phyloP scores from a whole-genome alignment of 352 stramenopile genomes.

The Pythium dissimile region DNA sequence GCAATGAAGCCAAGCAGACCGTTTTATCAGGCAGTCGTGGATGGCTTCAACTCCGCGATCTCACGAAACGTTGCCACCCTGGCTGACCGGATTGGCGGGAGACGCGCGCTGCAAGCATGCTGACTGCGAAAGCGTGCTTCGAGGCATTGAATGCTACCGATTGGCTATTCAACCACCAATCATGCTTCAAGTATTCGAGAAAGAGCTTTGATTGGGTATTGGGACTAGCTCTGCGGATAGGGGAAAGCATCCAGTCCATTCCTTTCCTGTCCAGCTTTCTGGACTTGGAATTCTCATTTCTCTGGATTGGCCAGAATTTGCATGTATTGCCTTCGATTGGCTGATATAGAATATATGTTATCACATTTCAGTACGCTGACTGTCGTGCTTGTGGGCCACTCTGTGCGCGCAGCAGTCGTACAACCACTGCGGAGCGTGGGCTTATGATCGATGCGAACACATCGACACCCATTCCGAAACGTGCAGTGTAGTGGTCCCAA shows the following conservation, averaged over 20 bases:
- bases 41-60: too few relatives aligned
- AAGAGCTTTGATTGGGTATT: slow-evolving; percentile 2
- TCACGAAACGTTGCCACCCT: too few relatives aligned
- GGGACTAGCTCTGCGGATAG: background rate
- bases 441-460: too few relatives aligned
- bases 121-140: slow-evolving; percentile 5
- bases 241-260: background rate
- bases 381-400: too few relatives aligned
- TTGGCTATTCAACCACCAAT: slow-evolving; percentile 2
- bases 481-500: too few relatives aligned
- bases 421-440: too few relatives aligned
- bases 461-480: slow-evolving; percentile 1
- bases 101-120: background rate
- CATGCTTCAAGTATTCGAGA: background rate
- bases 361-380: background rate
- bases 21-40: too few relatives aligned
- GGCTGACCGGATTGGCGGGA: slow-evolving; percentile 3
- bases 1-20: too few relatives aligned
- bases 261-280: background rate
- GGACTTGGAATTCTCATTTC: background rate
- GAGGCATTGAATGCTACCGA: background rate
- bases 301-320: slow-evolving; percentile 5
- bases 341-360: background rate
- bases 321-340: slow-evolving; percentile 1
- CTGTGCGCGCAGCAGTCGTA: too few relatives aligned